A percentile compares a stretch with the other conserved stretches of the same genome.
Conservation (phyloP, 2,329 filamentous ascomycete genomes). For the Aspergillus sp. region DNA sequence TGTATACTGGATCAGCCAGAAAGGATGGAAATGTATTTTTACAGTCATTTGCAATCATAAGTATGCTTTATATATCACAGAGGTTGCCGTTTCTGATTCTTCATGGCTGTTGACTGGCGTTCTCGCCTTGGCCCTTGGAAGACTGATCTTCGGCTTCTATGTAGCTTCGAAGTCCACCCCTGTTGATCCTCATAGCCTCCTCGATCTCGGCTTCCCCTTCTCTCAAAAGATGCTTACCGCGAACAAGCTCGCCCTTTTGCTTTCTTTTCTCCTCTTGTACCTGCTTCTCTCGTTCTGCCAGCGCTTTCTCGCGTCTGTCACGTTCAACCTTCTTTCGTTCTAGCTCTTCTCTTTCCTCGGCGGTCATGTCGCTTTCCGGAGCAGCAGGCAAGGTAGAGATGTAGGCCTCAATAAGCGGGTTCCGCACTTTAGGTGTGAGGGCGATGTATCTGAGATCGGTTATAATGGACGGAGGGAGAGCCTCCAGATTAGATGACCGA, state of each 20-base stretch:
- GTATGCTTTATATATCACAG: not conserved
- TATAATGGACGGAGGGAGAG: constrained; percentile 44
- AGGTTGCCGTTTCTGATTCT: not conserved
- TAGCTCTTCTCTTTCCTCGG: constrained; percentile 40
- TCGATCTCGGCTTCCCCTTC: constrained; percentile 49
- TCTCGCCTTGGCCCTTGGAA: not conserved
- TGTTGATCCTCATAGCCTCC: constrained; percentile 47
- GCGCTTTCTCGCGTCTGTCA: constrained; percentile 47
- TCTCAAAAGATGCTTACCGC: constrained; percentile 44
- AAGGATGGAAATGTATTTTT: constrained; percentile 13
- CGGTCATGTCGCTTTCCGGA: constrained; percentile 40
- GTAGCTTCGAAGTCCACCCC: constrained; percentile 45
- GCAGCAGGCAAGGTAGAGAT: constrained; percentile 46
- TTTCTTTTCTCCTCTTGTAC: constrained; percentile 48
- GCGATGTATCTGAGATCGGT: constrained; percentile 50
- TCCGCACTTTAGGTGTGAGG: constrained; percentile 40
- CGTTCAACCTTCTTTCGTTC: constrained; percentile 45
- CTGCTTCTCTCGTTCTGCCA: constrained; percentile 46
- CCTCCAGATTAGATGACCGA: constrained; percentile 40
- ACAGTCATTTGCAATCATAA: constrained; percentile 8
- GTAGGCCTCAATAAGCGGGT: constrained; percentile 46
- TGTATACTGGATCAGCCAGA: not conserved
- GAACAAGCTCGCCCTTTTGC: constrained; percentile 42
- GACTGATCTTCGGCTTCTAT: constrained; percentile 33
- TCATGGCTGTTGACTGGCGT: not conserved